Evolutionary conservation across 2,329 filamentous ascomycete species (phyloP), one percentile per base, ranked within the genome.

Genomic region (Penicillium palitans): DNA sequence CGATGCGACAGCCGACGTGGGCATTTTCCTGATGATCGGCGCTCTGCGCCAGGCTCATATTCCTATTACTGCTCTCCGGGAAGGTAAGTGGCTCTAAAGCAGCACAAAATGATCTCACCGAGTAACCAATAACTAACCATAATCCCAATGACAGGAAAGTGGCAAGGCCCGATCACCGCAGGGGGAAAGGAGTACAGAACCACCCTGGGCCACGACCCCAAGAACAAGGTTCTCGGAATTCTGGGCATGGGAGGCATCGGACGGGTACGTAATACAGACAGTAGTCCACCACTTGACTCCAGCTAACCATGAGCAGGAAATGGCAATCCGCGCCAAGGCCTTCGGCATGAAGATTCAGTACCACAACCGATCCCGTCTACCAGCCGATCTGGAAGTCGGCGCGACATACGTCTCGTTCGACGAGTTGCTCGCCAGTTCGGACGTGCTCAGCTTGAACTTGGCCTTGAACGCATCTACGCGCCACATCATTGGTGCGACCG

Each of bases 191-290:
- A 58, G 39, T 47, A 58, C 35, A 46, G 29, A 4, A 69, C 74
- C n/a, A 67, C 65, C 15, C 65, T 79, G 7, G 78, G 78, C n/a
- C 74, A 74, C 61, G 78, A 80, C 60, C 78, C 78, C 31, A 70
- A 74, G 60, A 72, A 71, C n/a, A 80, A 80, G 60, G 67, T 74
- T 19, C 70, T 80, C 4, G 78, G 78, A 5, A 79, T 80, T 51
- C 66, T 80, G 21, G 78, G 78, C 2, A 80, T 80, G 78, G 78
- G 78, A 24, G 78, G 78, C 41, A 80, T 80, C 46, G 78, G 78
- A 55, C 69, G 75, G 59, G 78, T 79, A 72, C 9, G 51, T 53
- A 65, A 72, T 64, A 21, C 29, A 48, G 25, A 25, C 27, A 15
- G 40, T 55, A 21, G 37, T 19, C 4, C 12, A 27, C n/a, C 44